Evolutionary conservation across 179 eudicot species (phyloP).

Genomic region (Vitellaria paradoxa): DNA sequence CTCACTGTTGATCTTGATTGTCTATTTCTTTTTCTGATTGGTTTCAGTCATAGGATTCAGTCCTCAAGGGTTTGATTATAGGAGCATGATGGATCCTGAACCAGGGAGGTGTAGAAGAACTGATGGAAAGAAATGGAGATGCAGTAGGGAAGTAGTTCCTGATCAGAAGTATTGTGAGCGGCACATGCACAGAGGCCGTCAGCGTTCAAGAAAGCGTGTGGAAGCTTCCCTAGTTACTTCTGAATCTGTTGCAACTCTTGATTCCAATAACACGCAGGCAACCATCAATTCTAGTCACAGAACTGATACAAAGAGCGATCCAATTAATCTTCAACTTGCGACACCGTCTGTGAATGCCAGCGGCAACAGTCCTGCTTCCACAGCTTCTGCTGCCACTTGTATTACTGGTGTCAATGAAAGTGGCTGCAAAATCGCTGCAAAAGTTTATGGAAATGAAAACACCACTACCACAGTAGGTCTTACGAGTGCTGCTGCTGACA

Average conservation of each 20-base stretch:
- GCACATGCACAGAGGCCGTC: slow-evolving; percentile 80
- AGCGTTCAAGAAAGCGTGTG: slow-evolving; percentile 60
- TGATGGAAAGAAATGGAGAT: slow-evolving; percentile 85
- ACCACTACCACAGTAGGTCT: not conserved
- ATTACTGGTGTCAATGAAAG: not conserved
- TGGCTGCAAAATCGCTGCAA: not conserved
- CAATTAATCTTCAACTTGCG: slow-evolving; percentile 13
- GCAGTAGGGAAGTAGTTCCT: slow-evolving; percentile 56
- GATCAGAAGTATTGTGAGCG: slow-evolving; percentile 74
- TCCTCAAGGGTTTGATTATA: slow-evolving; percentile 11
- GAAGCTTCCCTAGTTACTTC: slow-evolving; percentile 18
- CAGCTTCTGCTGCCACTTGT: not conserved
- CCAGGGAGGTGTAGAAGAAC: slow-evolving; percentile 83
- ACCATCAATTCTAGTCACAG: not conserved
- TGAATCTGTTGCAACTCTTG: not conserved
- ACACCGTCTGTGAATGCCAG: slow-evolving; percentile 10
- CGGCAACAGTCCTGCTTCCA: not conserved
- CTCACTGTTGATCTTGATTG: not conserved
- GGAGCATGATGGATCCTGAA: slow-evolving; percentile 52
- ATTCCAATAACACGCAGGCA: not conserved
- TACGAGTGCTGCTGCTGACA: not conserved
- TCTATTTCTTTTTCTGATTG: slow-evolving; percentile 1
- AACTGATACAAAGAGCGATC: not conserved
- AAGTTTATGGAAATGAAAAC: not conserved
- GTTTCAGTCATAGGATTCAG: slow-evolving; percentile 24